These are phyloP conservation scores for Volvox reticuliferus DNA, from an alignment of 139 green algal species.

Conservation along the genomic window DNA sequence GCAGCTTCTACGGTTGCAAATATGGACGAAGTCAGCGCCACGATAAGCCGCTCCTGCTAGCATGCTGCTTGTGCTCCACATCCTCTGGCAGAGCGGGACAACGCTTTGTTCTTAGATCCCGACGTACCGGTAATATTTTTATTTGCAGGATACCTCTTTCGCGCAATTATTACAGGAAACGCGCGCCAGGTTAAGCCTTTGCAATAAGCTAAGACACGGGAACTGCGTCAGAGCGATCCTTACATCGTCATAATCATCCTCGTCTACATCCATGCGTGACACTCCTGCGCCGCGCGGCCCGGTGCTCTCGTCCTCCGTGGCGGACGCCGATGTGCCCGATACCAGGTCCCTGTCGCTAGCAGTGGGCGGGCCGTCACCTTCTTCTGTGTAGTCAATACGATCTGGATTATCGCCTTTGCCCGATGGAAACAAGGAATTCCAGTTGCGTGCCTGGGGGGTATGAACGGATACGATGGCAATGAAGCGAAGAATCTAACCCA, in stretches of 20 bases:
- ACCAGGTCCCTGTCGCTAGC: slow-evolving; percentile 32
- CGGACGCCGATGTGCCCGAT: slow-evolving; percentile 12
- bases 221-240: neutral
- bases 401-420: slow-evolving; percentile 26
- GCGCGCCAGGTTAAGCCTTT: no score
- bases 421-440: slow-evolving; percentile 45
- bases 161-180: no score
- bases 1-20: no score
- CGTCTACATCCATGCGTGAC: slow-evolving; percentile 67
- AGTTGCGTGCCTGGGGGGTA: slow-evolving; percentile 52
- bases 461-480: neutral
- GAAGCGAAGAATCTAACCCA: no score
- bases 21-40: no score
- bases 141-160: no score
- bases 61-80: no score
- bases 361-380: slow-evolving; percentile 2
- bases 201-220: no score
- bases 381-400: slow-evolving; percentile 61
- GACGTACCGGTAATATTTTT: no score
- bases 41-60: no score
- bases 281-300: slow-evolving; percentile 26
- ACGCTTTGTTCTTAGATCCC: no score
- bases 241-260: slow-evolving; percentile 66
- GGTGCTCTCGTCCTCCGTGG: slow-evolving; percentile 34
- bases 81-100: no score